Conservation (phyloP, 345 rosid species). For the Orychophragmus violaceus region DNA sequence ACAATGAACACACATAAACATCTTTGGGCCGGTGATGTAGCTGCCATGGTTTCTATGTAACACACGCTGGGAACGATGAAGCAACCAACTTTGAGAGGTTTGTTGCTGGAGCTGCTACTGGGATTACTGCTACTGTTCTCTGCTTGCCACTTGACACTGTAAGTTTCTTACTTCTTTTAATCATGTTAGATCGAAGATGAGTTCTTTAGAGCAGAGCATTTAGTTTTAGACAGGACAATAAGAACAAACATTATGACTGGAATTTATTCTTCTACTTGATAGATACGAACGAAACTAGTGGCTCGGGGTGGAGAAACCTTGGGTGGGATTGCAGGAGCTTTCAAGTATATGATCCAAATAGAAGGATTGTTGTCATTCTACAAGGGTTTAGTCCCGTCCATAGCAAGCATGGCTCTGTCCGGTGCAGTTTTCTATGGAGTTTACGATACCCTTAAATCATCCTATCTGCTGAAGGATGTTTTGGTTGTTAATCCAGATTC, state of each 20-base stretch:
- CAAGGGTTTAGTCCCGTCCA: conserved; percentile 77
- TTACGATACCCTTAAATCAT: conserved; percentile 73
- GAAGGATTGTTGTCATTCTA: conserved; percentile 90
- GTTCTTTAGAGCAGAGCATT: neutral
- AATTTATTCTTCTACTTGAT: neutral
- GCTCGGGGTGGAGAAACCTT: conserved; percentile 94
- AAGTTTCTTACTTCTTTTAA: conserved; percentile 21
- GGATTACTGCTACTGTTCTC: conserved; percentile 80
- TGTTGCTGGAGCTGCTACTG: conserved; percentile 91
- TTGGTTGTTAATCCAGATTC: too few species aligned
- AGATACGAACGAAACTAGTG: conserved; percentile 78
- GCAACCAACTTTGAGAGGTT: conserved; percentile 81
- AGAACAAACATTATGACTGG: neutral
- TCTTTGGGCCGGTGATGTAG: conserved; percentile 83
- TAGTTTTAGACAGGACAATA: neutral
- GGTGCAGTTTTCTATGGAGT: conserved; percentile 95
- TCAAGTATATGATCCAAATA: conserved; percentile 62
- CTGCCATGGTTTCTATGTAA: conserved; percentile 94
- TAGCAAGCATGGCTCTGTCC: conserved; percentile 83
- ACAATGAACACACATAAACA: conserved; percentile 75
- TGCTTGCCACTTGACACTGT: conserved; percentile 97
- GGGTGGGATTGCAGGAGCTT: conserved; percentile 76
- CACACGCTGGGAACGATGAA: conserved; percentile 61
- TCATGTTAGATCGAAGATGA: neutral
- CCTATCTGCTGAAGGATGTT: too few species aligned